Base-by-base conservation (phyloP, 441 rosid genomes). In the Erodium chrysanthum region DNA sequence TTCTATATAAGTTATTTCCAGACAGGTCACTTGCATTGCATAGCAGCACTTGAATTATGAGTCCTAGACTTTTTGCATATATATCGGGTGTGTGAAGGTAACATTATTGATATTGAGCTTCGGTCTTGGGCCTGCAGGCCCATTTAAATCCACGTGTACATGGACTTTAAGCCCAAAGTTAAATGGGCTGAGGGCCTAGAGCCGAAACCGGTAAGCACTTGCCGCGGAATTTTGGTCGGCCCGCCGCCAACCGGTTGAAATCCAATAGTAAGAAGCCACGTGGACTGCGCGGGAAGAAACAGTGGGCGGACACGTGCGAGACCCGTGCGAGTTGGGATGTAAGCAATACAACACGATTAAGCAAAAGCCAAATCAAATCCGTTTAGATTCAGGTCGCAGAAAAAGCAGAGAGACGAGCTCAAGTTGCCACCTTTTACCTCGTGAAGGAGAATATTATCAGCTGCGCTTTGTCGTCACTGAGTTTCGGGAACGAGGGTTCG, bases 351-450 rank as follows among this genome's bases (percentile, higher is more conserved):
- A 7, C 42, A 7, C 42, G 42, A 37, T 9, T 37, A 37, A 37
- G 42, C 42, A 37, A 37, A 37, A 37, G 42, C 42, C 42, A 33
- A 33, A 33, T 5, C 42, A 37, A 37, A 33, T 37, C 42, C 42
- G 42, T 37, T 37, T 0, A 10, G 50, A 14, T 44, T 44, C 5
- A 14, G 50, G 15, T 44, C 50, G 50, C 42, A 37, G 14, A 44
- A 44, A 52, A 52, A 52, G 60, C 60, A 52, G 59, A 52, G 59
- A 52, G 15, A 17, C 15, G 8, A 17, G 22, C 22, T 52, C 10
- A 52, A 52, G 21, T 52, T 17, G 60, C 23, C 7, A 52, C 60
- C 60, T 52, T 52, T 52, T 6, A 52, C 60, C 60, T 52, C 60
- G 60, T 52, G 60, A 1, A 52, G 21, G 11, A 52, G 23, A 52